These are phyloP conservation scores for Macadamia tetraphylla DNA, from an alignment of 164 flowering plant species.

Conservation along the genomic window DNA sequence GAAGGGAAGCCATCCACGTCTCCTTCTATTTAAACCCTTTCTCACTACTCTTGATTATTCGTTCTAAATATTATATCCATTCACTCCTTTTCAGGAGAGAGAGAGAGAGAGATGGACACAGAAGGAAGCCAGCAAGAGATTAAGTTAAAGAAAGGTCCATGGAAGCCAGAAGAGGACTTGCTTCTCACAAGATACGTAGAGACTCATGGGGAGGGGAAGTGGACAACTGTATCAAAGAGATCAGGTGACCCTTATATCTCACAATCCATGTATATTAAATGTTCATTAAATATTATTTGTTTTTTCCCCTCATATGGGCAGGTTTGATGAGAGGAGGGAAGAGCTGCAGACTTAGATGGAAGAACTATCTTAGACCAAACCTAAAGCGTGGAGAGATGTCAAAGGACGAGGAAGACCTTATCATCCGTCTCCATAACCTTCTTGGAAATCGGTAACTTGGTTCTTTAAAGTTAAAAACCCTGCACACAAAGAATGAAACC, in stretches of 20 bases:
- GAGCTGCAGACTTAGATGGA: conserved; percentile 66
- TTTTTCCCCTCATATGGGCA: conserved; percentile 8
- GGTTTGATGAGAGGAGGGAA: conserved; percentile 52
- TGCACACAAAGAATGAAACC: neutral
- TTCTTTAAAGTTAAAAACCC: neutral
- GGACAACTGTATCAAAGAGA: conserved; percentile 44
- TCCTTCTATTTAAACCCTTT: neutral
- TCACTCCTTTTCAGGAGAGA: neutral
- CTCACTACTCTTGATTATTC: no score
- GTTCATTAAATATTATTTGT: neutral
- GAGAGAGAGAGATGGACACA: conserved; percentile 19
- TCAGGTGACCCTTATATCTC: conserved; percentile 25
- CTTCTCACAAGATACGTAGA: conserved; percentile 43
- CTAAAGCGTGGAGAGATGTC: conserved; percentile 47
- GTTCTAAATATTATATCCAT: no score
- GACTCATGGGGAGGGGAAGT: conserved; percentile 57
- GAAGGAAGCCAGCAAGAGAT: conserved; percentile 19
- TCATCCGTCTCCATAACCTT: conserved; percentile 54
- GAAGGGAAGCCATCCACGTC: neutral
- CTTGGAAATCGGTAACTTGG: conserved; percentile 45
- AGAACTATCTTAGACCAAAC: conserved; percentile 55
- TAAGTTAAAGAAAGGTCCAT: conserved; percentile 41
- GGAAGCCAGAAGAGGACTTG: conserved; percentile 61
- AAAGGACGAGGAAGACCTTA: conserved; percentile 50
- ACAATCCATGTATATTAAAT: neutral